phyloP scores from a whole-genome alignment of 805 yeast species.

The Suhomyces prunicola region DNA sequence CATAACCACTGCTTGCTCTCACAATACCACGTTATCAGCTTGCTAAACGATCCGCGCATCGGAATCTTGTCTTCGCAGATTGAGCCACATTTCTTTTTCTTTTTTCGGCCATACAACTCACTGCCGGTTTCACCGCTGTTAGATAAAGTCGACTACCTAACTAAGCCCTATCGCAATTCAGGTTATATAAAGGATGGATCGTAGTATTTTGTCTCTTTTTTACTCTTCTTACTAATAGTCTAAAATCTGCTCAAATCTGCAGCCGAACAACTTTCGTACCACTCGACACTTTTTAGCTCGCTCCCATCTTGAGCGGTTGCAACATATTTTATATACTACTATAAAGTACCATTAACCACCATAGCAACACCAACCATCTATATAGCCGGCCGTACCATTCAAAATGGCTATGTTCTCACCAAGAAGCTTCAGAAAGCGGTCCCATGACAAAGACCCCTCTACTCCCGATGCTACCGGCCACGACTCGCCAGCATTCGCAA shows the following conservation, averaged over 20 bases:
- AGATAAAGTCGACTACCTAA: background rate
- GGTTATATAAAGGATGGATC: background rate
- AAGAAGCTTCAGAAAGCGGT: background rate
- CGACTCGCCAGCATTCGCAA: background rate
- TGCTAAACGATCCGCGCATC: background rate
- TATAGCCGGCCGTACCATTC: background rate
- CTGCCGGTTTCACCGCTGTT: background rate
- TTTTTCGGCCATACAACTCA: background rate
- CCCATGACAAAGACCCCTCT: background rate
- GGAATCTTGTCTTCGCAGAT: background rate
- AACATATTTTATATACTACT: background rate
- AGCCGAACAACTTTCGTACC: background rate
- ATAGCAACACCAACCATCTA: too few relatives aligned
- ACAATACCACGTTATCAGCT: background rate
- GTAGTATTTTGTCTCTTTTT: background rate
- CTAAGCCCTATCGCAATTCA: background rate
- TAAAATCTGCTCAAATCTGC: background rate
- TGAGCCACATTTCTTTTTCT: slow-evolving; percentile 1
- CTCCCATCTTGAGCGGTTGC: background rate
- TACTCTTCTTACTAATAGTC: background rate
- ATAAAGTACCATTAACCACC: background rate
- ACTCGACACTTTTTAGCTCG: background rate
- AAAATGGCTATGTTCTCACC: slow-evolving; percentile 1
- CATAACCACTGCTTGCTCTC: background rate
- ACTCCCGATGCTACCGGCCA: background rate